Evolutionary conservation across 108 stramenopile species (phyloP), one percentile per base, ranked within the genome.

Genomic region (Conticribra weissflogii): DNA sequence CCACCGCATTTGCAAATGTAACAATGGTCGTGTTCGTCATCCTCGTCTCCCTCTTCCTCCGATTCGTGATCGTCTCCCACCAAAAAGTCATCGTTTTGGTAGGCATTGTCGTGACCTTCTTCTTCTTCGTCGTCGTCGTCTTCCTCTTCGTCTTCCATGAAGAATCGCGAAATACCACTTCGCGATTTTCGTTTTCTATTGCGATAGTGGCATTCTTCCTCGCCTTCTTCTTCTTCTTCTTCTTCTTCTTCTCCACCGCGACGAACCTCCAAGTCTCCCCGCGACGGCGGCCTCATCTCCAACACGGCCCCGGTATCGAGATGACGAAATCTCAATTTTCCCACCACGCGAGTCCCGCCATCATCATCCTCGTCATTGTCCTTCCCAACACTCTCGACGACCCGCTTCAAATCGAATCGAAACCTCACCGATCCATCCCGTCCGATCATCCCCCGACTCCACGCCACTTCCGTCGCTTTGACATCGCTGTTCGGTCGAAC

Each of bases 71-170:
- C 36, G 66, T 45, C 2, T 19, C 63, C 54, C 15, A 88, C 82
- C 14, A 86, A 15, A 54, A 86, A 88, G 0, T 79, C 85, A 59
- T 88, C 87, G 24, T 78, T 81, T 34, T 86, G 83, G 53, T 81
- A 86, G 29, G 79, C 76, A 71, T 87, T 69, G 7, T 71, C 53
- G 17, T 71, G 56, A n/a, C 75, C 44, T 23, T 60, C 60, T 54
- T 69, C 76, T 24, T 81, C 65, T n/a, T 76, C 78, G 3, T 85
- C 81, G 21, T 71, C 74, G 1, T 79, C 71, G 46, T 83, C 78
- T 31, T 57, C 22, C 16, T 41, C 62, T 31, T 57, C 22, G n/a
- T 41, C 62, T 47, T 66, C 62, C 18, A 59, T 17, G 17, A 78
- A 31, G 68, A 58, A 74, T 54, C 61, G 48, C 19, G 71, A 64